Conservation (phyloP, 1,139 yeast genomes). For the Suhomyces kunorum region DNA sequence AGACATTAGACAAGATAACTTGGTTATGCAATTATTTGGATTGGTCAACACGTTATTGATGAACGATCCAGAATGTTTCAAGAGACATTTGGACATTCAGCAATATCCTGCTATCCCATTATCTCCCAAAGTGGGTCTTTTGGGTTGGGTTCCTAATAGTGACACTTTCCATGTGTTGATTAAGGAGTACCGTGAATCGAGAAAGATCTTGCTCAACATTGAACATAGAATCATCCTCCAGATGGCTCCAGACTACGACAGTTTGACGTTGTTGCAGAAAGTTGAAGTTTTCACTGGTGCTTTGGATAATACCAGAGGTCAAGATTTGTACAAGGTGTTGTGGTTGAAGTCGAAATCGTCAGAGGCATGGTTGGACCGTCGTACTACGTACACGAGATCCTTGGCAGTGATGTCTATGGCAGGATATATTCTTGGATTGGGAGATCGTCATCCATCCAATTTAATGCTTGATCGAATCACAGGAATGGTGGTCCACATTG, state of each 20-base stretch:
- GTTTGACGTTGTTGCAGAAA: constrained; percentile 81
- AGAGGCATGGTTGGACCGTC: constrained; percentile 96
- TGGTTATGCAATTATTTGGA: constrained; percentile 97
- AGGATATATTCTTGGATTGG: constrained; percentile 89
- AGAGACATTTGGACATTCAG: constrained; percentile 91
- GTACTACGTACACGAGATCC: constrained; percentile 94
- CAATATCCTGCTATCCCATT: constrained; percentile 91
- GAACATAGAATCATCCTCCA: constrained; percentile 96
- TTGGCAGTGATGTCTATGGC: constrained; percentile 98
- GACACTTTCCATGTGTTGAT: constrained; percentile 95
- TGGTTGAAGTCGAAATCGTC: constrained; percentile 97
- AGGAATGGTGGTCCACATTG: constrained; percentile 95
- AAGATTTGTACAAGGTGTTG: constrained; percentile 89
- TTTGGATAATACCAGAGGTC: constrained; percentile 92
- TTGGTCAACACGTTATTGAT: constrained; percentile 86
- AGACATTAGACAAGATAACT: constrained; percentile 94
- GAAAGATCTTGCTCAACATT: constrained; percentile 84
- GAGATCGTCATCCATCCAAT: constrained; percentile 97
- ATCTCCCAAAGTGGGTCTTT: constrained; percentile 93
- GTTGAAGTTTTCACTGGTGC: constrained; percentile 97
- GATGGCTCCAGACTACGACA: constrained; percentile 98
- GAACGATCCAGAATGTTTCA: constrained; percentile 94
- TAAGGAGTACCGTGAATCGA: constrained; percentile 86
- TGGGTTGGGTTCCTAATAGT: constrained; percentile 97
- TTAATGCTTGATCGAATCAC: constrained; percentile 92